Evolutionary conservation across 768 basidiomycete genomes (phyloP).

Genomic region (Polyporus arcularius): DNA sequence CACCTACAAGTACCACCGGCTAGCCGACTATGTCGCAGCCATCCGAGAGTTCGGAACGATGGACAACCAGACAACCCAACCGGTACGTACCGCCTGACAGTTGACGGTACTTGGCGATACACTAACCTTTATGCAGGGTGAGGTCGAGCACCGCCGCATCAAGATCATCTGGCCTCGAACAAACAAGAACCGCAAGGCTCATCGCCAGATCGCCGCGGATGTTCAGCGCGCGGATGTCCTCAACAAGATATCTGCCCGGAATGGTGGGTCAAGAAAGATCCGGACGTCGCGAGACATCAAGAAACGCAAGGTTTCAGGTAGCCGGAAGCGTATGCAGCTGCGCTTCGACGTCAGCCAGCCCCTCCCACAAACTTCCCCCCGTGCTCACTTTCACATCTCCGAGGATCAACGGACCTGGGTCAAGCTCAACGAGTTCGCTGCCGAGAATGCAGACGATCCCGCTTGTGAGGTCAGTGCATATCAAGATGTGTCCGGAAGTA

Average conservation of each 20-base stretch:
- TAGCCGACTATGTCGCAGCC: no score
- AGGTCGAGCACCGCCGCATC: conserved; percentile 36
- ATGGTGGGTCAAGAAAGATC: no score
- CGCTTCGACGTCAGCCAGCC: background rate
- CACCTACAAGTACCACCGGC: no score
- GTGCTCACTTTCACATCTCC: background rate
- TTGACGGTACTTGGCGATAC: no score
- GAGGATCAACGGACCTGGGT: background rate
- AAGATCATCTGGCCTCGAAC: conserved; percentile 39
- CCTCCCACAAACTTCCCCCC: background rate
- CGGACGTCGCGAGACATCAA: no score
- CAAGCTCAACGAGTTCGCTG: background rate
- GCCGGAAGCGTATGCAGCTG: background rate
- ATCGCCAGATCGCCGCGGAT: conserved; percentile 30
- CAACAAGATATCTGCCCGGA: background rate
- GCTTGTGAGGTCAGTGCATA: no score
- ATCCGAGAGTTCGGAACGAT: background rate
- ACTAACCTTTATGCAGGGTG: conserved; percentile 35
- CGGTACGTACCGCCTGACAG: no score
- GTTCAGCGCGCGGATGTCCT: background rate
- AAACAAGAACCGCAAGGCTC: conserved; percentile 35
- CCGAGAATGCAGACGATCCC: background rate
- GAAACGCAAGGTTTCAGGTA: background rate
- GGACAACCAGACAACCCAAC: background rate
- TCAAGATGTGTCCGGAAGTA: no score